These are phyloP conservation scores for Phytophthora boehmeriae DNA, from an alignment of 352 stramenopile genomes.

Conservation along the genomic window DNA sequence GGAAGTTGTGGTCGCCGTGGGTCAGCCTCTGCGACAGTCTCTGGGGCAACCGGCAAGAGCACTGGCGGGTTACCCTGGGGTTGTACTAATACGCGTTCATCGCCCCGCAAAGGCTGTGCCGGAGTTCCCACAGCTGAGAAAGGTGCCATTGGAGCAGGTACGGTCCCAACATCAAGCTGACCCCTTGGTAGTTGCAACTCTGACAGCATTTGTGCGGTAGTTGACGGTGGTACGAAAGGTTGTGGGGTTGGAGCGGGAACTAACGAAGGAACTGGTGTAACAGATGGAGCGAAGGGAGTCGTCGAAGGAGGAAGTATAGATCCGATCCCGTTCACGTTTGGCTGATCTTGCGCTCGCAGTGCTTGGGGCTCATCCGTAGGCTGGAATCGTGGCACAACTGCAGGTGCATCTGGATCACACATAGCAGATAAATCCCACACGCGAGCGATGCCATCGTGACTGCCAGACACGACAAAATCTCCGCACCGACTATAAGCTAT, in stretches of 20 bases:
- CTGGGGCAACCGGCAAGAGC: conserved; percentile 24
- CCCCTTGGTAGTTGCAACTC: conserved; percentile 7
- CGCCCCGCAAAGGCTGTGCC: conserved; percentile 7
- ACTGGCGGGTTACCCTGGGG: conserved; percentile 7
- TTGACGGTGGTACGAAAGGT: neutral
- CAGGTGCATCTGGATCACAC: conserved; percentile 47
- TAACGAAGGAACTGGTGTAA: neutral
- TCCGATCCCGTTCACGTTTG: neutral
- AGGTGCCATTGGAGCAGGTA: conserved; percentile 3
- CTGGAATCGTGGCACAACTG: conserved; percentile 56
- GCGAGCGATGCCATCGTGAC: conserved; percentile 92
- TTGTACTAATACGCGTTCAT: conserved; percentile 9
- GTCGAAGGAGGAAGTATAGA: conserved; percentile 8
- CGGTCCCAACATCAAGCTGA: neutral
- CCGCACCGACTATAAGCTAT: conserved; percentile 81
- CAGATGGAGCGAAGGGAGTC: conserved; percentile 1
- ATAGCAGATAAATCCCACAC: conserved; percentile 89
- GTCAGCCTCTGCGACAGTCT: conserved; percentile 24
- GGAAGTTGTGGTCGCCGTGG: conserved; percentile 51
- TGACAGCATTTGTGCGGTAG: neutral
- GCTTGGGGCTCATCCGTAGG: conserved; percentile 48
- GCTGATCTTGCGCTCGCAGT: conserved; percentile 11
- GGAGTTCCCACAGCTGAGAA: conserved; percentile 12
- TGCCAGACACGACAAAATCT: conserved; percentile 92
- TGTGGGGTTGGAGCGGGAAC: too few species aligned